Base-by-base conservation (phyloP, 305 asterid genomes). In the Plantago rigida region DNA sequence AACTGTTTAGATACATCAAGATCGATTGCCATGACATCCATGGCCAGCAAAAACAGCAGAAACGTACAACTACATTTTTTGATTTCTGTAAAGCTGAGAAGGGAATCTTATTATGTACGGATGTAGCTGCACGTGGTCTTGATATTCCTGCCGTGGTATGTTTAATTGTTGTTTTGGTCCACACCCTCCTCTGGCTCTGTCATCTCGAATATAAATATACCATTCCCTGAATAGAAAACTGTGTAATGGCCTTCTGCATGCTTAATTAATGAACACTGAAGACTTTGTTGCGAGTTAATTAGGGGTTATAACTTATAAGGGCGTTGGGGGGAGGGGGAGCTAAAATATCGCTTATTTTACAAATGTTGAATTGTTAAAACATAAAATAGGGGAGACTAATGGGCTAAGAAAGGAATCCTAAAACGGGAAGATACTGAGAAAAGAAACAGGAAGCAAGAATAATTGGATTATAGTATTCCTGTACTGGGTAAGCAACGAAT, bases 61-160 rank as follows among this genome's bases (percentile, higher is more conserved):
- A 92, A 69, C 80, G 96, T 61, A 83, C 94, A 0, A 64, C 89
- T 51, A 88, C 96, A 49, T 86, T 88, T 74, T 78, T 80, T 28
- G 86, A 84, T n/a, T 92, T 86, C 70, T 81, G 93, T 77, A 80
- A 82, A 71, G 94, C 94, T 15, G 84, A 85, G 62, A 85, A 81
- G 76, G 99, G 99, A 50, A 82, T 93, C 64, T 73, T 89, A 66
- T 78, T 93, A 66, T 89, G 99, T 71, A 93, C 99, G 0, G 97
- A 93, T 67, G 96, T 93, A 12, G 99, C 97, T 26, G 96, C 97
- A 56, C 97, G 99, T 72, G 99, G 99, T 65, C 94, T 93, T 67
- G 97, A 93, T 77, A 89, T 93, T 73, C 99, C 97, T 61, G 71
- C 85, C 63, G 97, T 93, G 97, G 97, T 93, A 87, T 65, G 79